phyloP scores from a whole-genome alignment of 495 filamentous ascomycete genomes.

The Schizothecium vesticola region DNA sequence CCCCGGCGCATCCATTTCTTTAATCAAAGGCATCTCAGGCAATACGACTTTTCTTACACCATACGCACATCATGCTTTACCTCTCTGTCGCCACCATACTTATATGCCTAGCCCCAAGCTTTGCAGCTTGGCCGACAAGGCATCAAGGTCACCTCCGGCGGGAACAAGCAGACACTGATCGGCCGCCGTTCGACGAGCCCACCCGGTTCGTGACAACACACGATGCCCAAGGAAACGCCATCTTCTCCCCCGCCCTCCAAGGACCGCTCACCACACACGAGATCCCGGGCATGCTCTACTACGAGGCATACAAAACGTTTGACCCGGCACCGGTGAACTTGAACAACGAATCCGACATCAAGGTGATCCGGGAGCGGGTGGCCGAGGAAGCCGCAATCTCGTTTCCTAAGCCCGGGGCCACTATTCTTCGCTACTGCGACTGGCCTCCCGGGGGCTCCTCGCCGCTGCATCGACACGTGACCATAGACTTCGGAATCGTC shows the following conservation, averaged over 20 bases:
- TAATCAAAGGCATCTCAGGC: too few relatives aligned
- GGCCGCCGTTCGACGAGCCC: not conserved
- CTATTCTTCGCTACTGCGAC: constrained; percentile 49
- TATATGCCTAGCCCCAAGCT: too few relatives aligned
- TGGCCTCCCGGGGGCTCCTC: constrained; percentile 38
- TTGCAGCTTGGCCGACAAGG: too few relatives aligned
- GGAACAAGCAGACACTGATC: too few relatives aligned
- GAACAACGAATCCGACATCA: constrained; percentile 35
- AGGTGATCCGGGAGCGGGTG: constrained; percentile 26
- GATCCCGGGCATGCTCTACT: constrained; percentile 35
- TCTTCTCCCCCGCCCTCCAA: constrained; percentile 36
- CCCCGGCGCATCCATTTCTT: too few relatives aligned
- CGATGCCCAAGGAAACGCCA: constrained; percentile 23
- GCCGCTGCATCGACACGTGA: constrained; percentile 57
- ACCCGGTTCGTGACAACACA: not conserved
- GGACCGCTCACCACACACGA: constrained; percentile 29
- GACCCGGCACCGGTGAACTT: constrained; percentile 27
- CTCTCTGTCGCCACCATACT: too few relatives aligned
- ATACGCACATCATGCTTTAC: too few relatives aligned
- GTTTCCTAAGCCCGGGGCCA: constrained; percentile 31
- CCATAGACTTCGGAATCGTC: constrained; percentile 64
- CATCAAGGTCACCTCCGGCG: too few relatives aligned
- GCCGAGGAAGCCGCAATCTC: constrained; percentile 29
- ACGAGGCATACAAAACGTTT: constrained; percentile 39
- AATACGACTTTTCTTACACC: too few relatives aligned